Evolutionary conservation across 768 basidiomycete genomes (phyloP).

Genomic region (Agaricus subrufescens): DNA sequence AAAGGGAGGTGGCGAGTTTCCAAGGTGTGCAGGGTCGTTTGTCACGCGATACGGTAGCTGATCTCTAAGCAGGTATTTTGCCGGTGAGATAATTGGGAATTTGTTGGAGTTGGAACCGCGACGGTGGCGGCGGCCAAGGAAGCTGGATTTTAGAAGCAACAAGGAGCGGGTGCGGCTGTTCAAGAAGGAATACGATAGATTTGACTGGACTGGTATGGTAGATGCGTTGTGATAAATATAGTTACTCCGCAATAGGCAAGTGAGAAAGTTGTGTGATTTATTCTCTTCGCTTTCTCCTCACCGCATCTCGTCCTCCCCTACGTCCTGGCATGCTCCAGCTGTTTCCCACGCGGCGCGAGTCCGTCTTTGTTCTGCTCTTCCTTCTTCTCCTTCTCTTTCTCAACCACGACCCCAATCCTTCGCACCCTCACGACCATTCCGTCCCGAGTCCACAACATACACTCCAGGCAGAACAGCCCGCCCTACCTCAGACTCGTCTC

Average conservation of each 20-base stretch:
- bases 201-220: constrained; percentile 80
- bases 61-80: constrained; percentile 69
- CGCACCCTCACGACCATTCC: constrained; percentile 1
- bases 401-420: constrained; percentile 1
- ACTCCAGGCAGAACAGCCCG: constrained; percentile 13
- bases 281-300: no score
- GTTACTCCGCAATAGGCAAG: no score
- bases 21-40: constrained; percentile 46
- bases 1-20: constrained; percentile 90
- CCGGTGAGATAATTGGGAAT: constrained; percentile 91
- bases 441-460: constrained; percentile 8
- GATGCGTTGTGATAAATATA: constrained; percentile 14
- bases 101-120: constrained; percentile 83
- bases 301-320: no score
- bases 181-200: constrained; percentile 70
- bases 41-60: not conserved
- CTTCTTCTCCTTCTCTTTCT: constrained; percentile 11
- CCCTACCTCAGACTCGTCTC: constrained; percentile 22
- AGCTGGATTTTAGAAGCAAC: constrained; percentile 66
- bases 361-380: constrained; percentile 12
- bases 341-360: constrained; percentile 15
- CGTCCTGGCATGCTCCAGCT: constrained; percentile 3
- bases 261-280: no score
- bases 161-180: constrained; percentile 65
- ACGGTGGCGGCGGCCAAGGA: constrained; percentile 77